Evolutionary conservation across 495 filamentous ascomycete species (phyloP).

Genomic region (Pseudoneurospora amorphoporcata): DNA sequence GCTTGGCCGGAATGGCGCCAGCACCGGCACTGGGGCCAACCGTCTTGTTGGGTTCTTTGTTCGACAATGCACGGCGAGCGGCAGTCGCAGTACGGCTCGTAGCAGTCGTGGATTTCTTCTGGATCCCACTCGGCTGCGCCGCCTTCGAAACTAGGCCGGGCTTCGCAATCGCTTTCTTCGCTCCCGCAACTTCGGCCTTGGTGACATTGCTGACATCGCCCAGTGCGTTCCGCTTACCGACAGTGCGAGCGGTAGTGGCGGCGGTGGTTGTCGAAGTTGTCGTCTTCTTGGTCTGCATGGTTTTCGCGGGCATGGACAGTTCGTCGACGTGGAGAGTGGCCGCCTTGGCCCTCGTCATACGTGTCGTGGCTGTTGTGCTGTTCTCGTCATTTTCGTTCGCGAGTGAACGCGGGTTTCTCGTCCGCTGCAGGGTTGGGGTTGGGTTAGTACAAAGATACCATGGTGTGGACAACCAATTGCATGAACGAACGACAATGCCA

Average conservation of each 20-base stretch:
- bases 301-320: constrained; percentile 48
- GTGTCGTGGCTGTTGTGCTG: constrained; percentile 46
- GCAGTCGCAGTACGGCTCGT: constrained; percentile 19
- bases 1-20: constrained; percentile 55
- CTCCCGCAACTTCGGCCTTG: constrained; percentile 59
- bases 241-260: constrained; percentile 36
- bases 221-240: constrained; percentile 64
- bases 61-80: constrained; percentile 39
- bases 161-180: constrained; percentile 61
- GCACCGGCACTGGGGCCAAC: constrained; percentile 59
- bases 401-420: constrained; percentile 42
- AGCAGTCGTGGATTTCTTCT: constrained; percentile 62
- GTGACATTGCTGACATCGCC: constrained; percentile 93
- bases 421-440: constrained; percentile 3
- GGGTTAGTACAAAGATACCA: background rate
- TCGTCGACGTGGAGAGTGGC: constrained; percentile 56
- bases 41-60: constrained; percentile 64
- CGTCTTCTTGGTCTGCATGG: constrained; percentile 63
- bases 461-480: background rate
- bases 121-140: constrained; percentile 60
- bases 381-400: constrained; percentile 97
- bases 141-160: constrained; percentile 66
- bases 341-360: constrained; percentile 87
- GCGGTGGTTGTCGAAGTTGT: constrained; percentile 17
- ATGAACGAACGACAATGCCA: background rate